Evolutionary conservation across 768 basidiomycete species (phyloP), one percentile per base, ranked within the genome.

Genomic region (Auriculariales sp.): DNA sequence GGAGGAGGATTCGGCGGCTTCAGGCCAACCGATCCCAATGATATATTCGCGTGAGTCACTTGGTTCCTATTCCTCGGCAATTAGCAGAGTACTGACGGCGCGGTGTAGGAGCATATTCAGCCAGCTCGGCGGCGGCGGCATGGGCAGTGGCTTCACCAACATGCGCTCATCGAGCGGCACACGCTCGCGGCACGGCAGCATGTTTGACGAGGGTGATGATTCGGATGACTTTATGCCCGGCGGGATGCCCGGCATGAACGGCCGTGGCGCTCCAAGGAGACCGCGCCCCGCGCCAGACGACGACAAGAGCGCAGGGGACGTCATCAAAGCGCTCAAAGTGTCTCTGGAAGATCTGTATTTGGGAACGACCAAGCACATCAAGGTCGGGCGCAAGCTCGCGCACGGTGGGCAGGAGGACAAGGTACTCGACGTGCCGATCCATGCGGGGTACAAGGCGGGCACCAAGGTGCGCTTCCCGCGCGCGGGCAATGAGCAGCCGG

Each of bases 401-500:
- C 70, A 74, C 48, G 89, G 93, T 1, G 66, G 70, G 15, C 79
- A 79, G 15, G 89, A 95, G 64, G 88, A 92, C 54, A 89, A 87
- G 62, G 77, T 88, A 4, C 77, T 90, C 48, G 88, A 90, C 58
- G 81, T 90, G 58, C 69, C 74, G 29, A 72, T 89, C 22, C 73
- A 75, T 55, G 89, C 93, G 0, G 94, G 94, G 1, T 98, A 92
- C 92, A 97, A 97, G 73, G 78, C 78, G 53, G 94, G 94, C 0
- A 97, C 94, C 15, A 95, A 94, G 67, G 75, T 98, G 52, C 80
- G 88, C 34, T 97, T 93, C 65, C 78, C 86, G 0, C 76, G 77
- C 19, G 83, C 88, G 9, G 90, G 90, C 2, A 92, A 97, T 63
- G 90, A 92, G 58, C 71, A 73, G 47, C 60, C 68, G 11, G 62